Base-by-base conservation (phyloP, 257 asterid species). In the Nicotiana tabacum region DNA sequence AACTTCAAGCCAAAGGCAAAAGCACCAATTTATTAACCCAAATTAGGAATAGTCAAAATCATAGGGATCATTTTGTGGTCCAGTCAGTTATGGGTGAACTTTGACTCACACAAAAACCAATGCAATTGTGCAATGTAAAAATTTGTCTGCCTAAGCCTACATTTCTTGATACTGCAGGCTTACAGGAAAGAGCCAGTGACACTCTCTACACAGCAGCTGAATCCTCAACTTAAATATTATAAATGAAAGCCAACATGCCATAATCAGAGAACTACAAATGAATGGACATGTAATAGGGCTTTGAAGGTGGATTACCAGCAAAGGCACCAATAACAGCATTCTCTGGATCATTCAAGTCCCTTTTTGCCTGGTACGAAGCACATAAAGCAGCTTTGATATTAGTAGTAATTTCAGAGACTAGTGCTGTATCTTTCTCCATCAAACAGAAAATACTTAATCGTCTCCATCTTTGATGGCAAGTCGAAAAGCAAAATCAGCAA, bases 291-390 rank as follows among this genome's bases (percentile, higher is more conserved):
- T 48, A 39, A 60, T 37, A 60, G 67, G 48, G 27, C 11, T 29
- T 32, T 57, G 87, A 78, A 81, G 77, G 74, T 10, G 66, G 29
- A 15, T 88, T 90, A 96, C 99, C 99, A 46, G 99, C 96, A 90
- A 96, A 96, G 58, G 99, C 97, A 70, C 99, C 99, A 21, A 96
- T 88, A 39, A 92, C 84, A 60, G 99, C 98, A 89, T 90, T 96
- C 85, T 96, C 99, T 77, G 96, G 96, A 90, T 91, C 98, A 66
- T 92, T 91, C 82, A 96, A 88, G 80, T 96, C 99, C 87, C 99
- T 96, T 90, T 87, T 91, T 57, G 98, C 98, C 99, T 96, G 91
- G 83, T 84, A 18, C 53, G 64, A 82, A 78, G 69, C 72, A 74
- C 64, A 85, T 32, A 13, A 84, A 46, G 17, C 64, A 76, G 80